Percentiles rank a stretch among this genome's conserved stretches.
These are phyloP conservation scores for Kwoniella bestiolae DNA, from an alignment of 768 basidiomycete species.

Conservation along the genomic window DNA sequence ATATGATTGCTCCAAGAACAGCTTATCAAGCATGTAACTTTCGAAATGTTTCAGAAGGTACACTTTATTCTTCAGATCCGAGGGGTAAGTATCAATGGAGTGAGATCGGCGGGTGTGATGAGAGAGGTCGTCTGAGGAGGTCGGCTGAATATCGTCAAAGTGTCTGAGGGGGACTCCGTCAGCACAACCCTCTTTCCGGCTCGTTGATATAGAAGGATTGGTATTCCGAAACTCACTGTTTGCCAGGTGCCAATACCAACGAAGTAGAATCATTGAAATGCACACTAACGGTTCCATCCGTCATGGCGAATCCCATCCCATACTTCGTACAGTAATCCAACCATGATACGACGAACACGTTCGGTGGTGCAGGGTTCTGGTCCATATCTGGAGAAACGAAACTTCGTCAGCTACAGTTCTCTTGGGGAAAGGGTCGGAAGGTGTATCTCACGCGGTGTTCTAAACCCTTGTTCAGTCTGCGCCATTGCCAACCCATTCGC, in stretches of 20 bases:
- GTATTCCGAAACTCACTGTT: conserved; percentile 67
- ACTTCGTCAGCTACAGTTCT: not conserved
- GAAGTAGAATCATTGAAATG: conserved; percentile 96
- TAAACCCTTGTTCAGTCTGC: conserved; percentile 24
- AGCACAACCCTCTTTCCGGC: not conserved
- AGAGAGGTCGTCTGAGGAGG: conserved; percentile 26
- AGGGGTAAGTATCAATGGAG: conserved; percentile 70
- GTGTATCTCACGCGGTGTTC: conserved; percentile 32
- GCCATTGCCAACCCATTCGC: conserved; percentile 25
- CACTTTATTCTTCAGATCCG: conserved; percentile 82
- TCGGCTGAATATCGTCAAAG: conserved; percentile 81
- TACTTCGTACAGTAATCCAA: conserved; percentile 99
- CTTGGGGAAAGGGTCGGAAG: not conserved
- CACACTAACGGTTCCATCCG: conserved; percentile 91
- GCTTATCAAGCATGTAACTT: conserved; percentile 86
- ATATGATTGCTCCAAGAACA: conserved; percentile 83
- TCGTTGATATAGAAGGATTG: too few relatives aligned
- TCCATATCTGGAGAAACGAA: conserved; percentile 6
- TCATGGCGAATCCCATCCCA: conserved; percentile 98
- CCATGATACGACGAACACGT: conserved; percentile 96
- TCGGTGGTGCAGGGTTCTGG: conserved; percentile 59
- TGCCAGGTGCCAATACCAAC: conserved; percentile 80
- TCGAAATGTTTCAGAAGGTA: conserved; percentile 94
- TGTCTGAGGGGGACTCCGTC: conserved; percentile 63
- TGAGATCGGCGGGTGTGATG: conserved; percentile 39